These are phyloP conservation scores for Colletotrichum sp. DNA, from an alignment of 2,329 filamentous ascomycete genomes.

Conservation along the genomic window DNA sequence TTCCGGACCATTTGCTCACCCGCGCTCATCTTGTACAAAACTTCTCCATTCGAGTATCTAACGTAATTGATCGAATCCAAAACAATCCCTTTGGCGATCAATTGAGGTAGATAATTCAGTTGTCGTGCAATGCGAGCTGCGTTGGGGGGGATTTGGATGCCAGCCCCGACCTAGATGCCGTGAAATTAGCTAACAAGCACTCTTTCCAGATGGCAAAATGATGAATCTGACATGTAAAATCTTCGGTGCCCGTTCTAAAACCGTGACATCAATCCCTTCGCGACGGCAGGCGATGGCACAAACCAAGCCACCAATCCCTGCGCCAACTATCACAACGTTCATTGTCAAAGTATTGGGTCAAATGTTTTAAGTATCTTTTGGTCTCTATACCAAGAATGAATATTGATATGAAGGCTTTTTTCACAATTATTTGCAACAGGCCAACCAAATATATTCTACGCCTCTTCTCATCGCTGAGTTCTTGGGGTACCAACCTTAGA, in stretches of 20 bases:
- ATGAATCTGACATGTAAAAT: not conserved
- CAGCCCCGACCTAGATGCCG: not conserved
- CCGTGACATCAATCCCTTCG: not conserved
- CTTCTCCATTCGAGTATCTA: not conserved
- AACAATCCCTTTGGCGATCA: not conserved
- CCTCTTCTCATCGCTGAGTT: not conserved
- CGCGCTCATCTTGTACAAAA: not conserved
- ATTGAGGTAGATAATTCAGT: not conserved
- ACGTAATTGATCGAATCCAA: not conserved
- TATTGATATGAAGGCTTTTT: not conserved
- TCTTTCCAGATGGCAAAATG: not conserved
- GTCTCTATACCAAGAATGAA: not conserved
- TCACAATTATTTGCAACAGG: not conserved
- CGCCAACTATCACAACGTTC: not conserved
- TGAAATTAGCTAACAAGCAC: not conserved
- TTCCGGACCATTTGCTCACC: not conserved
- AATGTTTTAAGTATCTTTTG: not conserved
- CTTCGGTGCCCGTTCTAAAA: not conserved
- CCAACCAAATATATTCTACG: not conserved
- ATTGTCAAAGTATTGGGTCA: not conserved
- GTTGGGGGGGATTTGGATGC: not conserved
- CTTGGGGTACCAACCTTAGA: not conserved
- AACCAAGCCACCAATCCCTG: not conserved
- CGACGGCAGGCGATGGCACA: not conserved
- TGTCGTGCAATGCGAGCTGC: not conserved